Base-by-base conservation (phyloP, 73 alveolate genomes). In the Paramecium bursaria region DNA sequence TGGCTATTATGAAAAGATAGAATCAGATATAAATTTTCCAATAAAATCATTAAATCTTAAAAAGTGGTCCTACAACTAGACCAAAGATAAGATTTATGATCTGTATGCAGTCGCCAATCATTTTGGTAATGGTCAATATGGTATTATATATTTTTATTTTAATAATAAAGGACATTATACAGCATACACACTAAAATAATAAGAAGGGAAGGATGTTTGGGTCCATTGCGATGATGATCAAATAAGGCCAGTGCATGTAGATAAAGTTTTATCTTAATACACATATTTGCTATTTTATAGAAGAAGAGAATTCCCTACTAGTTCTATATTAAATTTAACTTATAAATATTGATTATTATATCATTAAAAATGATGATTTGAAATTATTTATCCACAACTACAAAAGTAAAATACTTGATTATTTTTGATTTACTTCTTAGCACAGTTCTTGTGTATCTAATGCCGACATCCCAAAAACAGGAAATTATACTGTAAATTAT, bases 1-100 rank as follows among this genome's bases (percentile, higher is more conserved):
- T 39, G 98, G 96, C 1, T 88, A 77, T 48, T 87, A 91, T 1
- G 95, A 91, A 30, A 92, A 92, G 53, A 88, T 92, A 4, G 97
- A 92, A 49, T 90, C 92, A 14, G 73, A 79, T 26, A 95, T 92
- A 13, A 85, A 80, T 31, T 87, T 92, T 42, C 97, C 97, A 1
- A 42, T 92, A 0, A 73, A 60, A 17, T 82, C 77, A 48, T 82
- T 92, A 2, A 90, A 91, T 60, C 14, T 92, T 2, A 48, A 88
- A 14, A 42, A 80, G 25, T 46, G 86, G 90, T 17, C 15, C 31
- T 31, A 29, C 35, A 35, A 27, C 25, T 25, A 80, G 79, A 30
- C 17, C 52, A 42, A 73, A 27, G 76, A 51, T 6, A 39, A 75
- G 42, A 61, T 75, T 10, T 91, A 91, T 74, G 97, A 92, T 73